These are phyloP conservation scores for Fusarium mexicanum DNA, from an alignment of 2,329 filamentous ascomycete genomes.

Conservation along the genomic window DNA sequence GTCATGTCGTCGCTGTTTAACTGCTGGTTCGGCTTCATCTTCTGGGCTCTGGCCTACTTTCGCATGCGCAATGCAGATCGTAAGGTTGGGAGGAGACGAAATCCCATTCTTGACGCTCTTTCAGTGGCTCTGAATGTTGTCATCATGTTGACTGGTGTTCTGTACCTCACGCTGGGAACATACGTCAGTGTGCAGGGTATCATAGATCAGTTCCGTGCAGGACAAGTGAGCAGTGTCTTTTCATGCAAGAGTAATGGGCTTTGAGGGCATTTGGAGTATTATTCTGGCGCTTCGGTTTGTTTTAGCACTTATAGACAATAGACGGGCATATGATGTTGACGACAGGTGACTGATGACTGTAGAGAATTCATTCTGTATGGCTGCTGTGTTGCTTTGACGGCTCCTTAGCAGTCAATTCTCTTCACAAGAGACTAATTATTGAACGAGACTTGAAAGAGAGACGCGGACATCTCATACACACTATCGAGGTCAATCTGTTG, in stretches of 20 bases:
- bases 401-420: background rate
- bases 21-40: slow-evolving; percentile 94
- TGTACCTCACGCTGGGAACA: slow-evolving; percentile 83
- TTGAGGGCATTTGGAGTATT: slow-evolving; percentile 42
- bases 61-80: slow-evolving; percentile 75
- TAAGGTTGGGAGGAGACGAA: slow-evolving; percentile 61
- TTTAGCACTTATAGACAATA: background rate
- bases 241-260: slow-evolving; percentile 77
- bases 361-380: too few relatives aligned
- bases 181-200: slow-evolving; percentile 81
- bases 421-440: background rate
- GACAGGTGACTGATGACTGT: background rate
- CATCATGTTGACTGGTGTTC: slow-evolving; percentile 77
- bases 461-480: background rate
- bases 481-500: background rate
- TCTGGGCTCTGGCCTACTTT: slow-evolving; percentile 86
- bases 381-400: background rate
- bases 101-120: slow-evolving; percentile 59
- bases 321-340: background rate
- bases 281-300: background rate
- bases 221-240: slow-evolving; percentile 76
- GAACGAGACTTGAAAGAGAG: rapidly evolving
- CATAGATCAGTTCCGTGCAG: slow-evolving; percentile 74
- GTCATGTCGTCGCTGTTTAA: slow-evolving; percentile 88
- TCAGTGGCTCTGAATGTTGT: slow-evolving; percentile 74